Conservation (phyloP, 805 yeast genomes). For the Debaryomyces prosopidis region DNA sequence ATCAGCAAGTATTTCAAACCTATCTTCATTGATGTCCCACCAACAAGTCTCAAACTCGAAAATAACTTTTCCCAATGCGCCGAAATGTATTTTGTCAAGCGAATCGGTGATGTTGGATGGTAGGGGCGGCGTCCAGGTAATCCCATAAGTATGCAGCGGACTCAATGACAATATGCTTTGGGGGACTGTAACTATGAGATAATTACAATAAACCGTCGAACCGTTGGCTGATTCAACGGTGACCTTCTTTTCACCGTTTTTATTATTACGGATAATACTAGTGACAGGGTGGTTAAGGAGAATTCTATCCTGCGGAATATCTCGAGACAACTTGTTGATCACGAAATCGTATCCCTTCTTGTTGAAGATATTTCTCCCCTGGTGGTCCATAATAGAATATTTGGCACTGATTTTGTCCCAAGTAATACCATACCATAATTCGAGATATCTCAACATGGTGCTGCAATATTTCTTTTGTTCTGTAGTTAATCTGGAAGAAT, state of each 20-base stretch:
- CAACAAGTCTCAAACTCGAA: conserved; percentile 41
- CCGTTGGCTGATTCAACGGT: conserved; percentile 36
- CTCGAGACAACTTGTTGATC: conserved; percentile 38
- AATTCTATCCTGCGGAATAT: conserved; percentile 42
- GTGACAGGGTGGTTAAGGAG: conserved; percentile 43
- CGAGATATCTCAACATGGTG: conserved; percentile 57
- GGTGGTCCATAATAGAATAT: conserved; percentile 65
- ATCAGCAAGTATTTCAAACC: conserved; percentile 34
- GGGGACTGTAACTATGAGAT: conserved; percentile 74
- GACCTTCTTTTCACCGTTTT: conserved; percentile 15
- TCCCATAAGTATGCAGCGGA: conserved; percentile 40
- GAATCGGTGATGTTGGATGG: conserved; percentile 20
- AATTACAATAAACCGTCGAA: conserved; percentile 43
- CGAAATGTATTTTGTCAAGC: conserved; percentile 30
- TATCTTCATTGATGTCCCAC: conserved; percentile 45
- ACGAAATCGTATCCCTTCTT: conserved; percentile 58
- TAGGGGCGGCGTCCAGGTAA: conserved; percentile 33
- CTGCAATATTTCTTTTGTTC: conserved; percentile 54
- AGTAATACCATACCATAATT: conserved; percentile 79
- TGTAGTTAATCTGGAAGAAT: conserved; percentile 46
- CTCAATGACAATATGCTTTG: conserved; percentile 61
- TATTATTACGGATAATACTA: conserved; percentile 31
- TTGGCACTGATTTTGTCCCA: conserved; percentile 69
- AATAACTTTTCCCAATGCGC: conserved; percentile 43
- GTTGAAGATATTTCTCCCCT: conserved; percentile 78